Evolutionary conservation across 192 early-diverging fungal species (phyloP), one percentile per base, ranked within the genome.

Genomic region (Spizellomyces punctatus): DNA sequence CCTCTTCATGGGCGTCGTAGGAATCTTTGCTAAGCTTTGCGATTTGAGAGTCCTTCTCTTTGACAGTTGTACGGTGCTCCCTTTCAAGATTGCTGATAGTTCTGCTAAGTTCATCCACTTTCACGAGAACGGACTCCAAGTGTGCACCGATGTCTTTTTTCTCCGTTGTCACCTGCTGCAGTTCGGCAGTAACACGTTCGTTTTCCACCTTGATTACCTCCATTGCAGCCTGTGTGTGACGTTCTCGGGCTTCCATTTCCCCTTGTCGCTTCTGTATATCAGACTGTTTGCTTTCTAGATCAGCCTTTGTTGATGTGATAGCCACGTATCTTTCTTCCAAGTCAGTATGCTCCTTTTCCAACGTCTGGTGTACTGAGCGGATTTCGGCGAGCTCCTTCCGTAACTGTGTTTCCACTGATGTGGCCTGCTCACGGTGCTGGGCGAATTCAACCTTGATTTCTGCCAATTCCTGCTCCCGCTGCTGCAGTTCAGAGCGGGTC

Each of bases 401-500:
- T 47, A 84, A 60, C 42, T 10, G 48, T 8, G 27, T 49, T 45
- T 80, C 80, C 6, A 67, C 74, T 46, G 42, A 47, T 36, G 65
- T 47, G 12, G 79, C 44, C 21, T 47, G 62, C 7, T 64, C 76
- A 52, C 74, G 74, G 44, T 76, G 61, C 27, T 54, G 52, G 17
- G 65, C 72, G 71, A 77, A 81, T 17, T 64, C 66, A 6, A 8
- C 56, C 12, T 62, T 70, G 8, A 75, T 44, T n/a, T 80, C 74
- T 8, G 69, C 79, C 14, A 78, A 58, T 63, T 87, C 76, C 36
- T 81, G 78, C 63, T 82, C 83, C 42, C 76, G 76, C 27, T 67
- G 44, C 63, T 69, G 50, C 48, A 87, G 64, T 16, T 87, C 83
- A 6, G 63, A 17, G 5, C 83, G 64, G 19, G 78, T 72, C 8